phyloP scores from a whole-genome alignment of 768 basidiomycete genomes.

The Hericium erinaceus region DNA sequence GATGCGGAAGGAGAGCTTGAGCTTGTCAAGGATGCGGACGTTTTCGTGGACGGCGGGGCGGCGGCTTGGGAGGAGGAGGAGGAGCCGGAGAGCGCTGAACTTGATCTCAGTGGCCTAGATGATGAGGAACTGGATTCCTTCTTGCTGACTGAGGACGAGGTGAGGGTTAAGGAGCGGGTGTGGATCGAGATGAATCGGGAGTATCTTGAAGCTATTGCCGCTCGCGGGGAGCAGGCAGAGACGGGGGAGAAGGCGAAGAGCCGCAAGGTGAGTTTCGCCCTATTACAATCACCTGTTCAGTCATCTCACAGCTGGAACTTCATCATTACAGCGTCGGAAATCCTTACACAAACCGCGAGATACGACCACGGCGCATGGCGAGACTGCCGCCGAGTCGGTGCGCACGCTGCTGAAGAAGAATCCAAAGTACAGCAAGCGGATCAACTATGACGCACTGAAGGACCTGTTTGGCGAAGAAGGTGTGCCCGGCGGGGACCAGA shows the following conservation, averaged over 20 bases:
- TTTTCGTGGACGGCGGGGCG: background rate
- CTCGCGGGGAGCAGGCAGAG: constrained; percentile 51
- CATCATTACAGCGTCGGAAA: constrained; percentile 53
- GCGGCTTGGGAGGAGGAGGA: background rate
- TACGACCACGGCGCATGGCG: constrained; percentile 57
- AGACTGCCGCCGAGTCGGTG: constrained; percentile 69
- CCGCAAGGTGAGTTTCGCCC: constrained; percentile 43
- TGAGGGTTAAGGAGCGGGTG: constrained; percentile 77
- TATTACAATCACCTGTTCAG: constrained; percentile 22
- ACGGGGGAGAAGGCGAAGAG: constrained; percentile 39
- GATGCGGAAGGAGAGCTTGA: background rate
- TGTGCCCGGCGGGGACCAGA: background rate
- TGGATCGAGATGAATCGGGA: constrained; percentile 94
- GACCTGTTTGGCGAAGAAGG: constrained; percentile 45
- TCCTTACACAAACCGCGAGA: constrained; percentile 59
- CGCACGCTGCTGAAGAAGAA: constrained; percentile 76
- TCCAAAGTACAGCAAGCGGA: constrained; percentile 81
- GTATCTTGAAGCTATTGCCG: constrained; percentile 81
- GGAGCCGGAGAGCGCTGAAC: background rate
- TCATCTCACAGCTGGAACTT: constrained; percentile 4
- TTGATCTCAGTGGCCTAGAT: constrained; percentile 67
- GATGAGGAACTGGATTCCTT: constrained; percentile 85
- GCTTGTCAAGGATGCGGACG: background rate
- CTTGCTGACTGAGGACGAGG: constrained; percentile 70
- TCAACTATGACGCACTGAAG: constrained; percentile 88